Base-by-base conservation (phyloP, 495 filamentous ascomycete species). In the Aspergillus taichungensis region DNA sequence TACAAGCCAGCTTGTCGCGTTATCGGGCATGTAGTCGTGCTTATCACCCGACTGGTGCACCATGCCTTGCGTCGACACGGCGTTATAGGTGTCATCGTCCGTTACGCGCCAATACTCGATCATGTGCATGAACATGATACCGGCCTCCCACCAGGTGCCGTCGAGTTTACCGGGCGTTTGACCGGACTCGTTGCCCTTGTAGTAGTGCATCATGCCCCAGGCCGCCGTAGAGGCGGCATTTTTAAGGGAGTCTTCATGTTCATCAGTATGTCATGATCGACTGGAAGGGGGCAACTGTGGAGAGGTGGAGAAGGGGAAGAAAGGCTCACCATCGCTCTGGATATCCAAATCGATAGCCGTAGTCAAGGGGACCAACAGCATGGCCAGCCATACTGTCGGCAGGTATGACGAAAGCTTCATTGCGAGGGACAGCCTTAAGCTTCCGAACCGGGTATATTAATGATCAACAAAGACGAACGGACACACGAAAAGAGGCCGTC, bases 41-140 rank as follows among this genome's bases (percentile, higher is more conserved):
- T 72, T 52, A 9, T 71, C 61, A 2, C 76, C 80, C n/a, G 73
- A 68, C 56, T 85, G 83, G 51, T 68, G 73, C 30, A 80, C 56
- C 48, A 87, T 57, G 8, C 75, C 79, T 46, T 75, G 51, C 11
- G 55, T 60, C 10, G 75, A 59, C 29, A 76, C 63, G 30, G 72
- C 54, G 57, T 84, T 83, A 59, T 85, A 83, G 6, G 73, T 69
- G 8, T 57, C 50, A 46, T 87, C 79, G 14, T 78, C 77, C 0
- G 82, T 85, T 39, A 76, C 77, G 47, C 75, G 74, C 75, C 77
- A 85, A 63, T 87, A 87, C 49, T 84, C 72, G 45, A 87, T 69
- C 49, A 83, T 58, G n/a, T 78, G 72, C 57, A 77, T 77, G 61
- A 82, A 84, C 66, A 85, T 74, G 42, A 77, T 78, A 12, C 79